A percentile compares a stretch with the other conserved stretches of the same genome.
These are phyloP conservation scores for Clarireedia paspali DNA, from an alignment of 2,329 filamentous ascomycete species.

Conservation along the genomic window DNA sequence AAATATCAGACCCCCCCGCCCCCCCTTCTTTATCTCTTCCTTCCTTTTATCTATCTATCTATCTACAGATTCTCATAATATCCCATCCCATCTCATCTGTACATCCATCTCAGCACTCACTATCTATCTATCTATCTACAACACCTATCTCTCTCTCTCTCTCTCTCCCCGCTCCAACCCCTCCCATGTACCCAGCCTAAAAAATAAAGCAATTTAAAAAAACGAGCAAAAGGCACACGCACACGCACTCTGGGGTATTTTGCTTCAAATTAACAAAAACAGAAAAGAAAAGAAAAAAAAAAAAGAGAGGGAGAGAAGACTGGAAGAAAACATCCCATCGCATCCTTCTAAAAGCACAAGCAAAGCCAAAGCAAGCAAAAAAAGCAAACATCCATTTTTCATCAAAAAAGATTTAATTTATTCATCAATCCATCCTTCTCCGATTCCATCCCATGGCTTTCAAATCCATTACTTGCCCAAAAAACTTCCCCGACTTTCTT, in stretches of 20 bases:
- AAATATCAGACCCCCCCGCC: no score
- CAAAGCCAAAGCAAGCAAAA: background rate
- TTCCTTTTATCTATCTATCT: no score
- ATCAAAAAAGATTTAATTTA: background rate
- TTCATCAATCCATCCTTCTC: background rate
- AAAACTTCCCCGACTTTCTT: background rate
- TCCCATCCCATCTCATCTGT: no score
- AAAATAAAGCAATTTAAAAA: background rate
- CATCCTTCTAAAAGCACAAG: background rate
- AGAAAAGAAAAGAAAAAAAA: background rate
- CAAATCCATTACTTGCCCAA: background rate
- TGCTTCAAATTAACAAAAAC: constrained; percentile 1
- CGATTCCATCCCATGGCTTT: background rate
- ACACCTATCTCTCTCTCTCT: no score
- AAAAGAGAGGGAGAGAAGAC: background rate
- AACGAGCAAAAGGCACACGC: background rate
- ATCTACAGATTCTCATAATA: no score
- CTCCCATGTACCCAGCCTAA: background rate
- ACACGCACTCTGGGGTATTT: constrained; percentile 5
- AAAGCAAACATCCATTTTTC: background rate
- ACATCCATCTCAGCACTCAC: no score
- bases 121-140: no score
- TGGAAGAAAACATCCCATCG: background rate
- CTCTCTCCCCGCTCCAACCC: no score
- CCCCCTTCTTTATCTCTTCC: no score